Base-by-base conservation (phyloP, 352 stramenopile species). In the Aphanomyces euteiches region DNA sequence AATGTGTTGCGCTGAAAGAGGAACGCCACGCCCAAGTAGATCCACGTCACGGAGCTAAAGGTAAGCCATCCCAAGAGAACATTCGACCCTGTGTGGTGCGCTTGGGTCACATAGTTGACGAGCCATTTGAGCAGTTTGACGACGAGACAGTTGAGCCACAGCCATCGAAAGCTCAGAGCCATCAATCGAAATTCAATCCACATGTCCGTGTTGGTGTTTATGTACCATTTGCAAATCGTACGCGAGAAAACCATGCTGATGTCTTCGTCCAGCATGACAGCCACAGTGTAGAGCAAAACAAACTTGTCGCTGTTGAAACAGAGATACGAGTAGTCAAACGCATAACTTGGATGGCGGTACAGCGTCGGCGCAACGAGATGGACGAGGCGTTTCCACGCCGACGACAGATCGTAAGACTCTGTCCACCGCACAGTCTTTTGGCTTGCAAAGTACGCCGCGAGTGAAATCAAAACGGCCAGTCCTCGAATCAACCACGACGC, bases 241-340 rank as follows among this genome's bases (percentile, higher is more conserved):
- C 54, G 37, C 4, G 19, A 61, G n/a, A 21, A 70, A 6, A 70
- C 19, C 34, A 70, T 45, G 4, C 36, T 13, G 0, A 34, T 63
- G 13, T 63, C 19, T 1, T 61, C 7, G 47, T 70, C 64, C 7
- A 45, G 3, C 15, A 70, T n/a, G 7, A 70, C 47, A 4, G 47
- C n/a, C 15, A 70, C 6, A 5, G 36, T 48, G 40, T 56, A 70
- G 7, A 70, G 40, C 50, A 61, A n/a, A 7, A 70, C 64, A 70
- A 70, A 70, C 10, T 63, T 45, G 47, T 70, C 64, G 36, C 43
- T 61, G 54, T 70, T 70, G 64, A 61, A 61, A 38, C 64, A 70
- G n/a, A 70, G 39, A 21, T 61, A 38, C 19, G 28, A 34, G 15
- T 63, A 61, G 19, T 47, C 43, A 7, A 70, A 53, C n/a, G 47